Percentiles rank a stretch among this genome's conserved stretches.
Evolutionary conservation across 2,329 filamentous ascomycete genomes (phyloP).

Genomic region (Neonectria magnoliae): DNA sequence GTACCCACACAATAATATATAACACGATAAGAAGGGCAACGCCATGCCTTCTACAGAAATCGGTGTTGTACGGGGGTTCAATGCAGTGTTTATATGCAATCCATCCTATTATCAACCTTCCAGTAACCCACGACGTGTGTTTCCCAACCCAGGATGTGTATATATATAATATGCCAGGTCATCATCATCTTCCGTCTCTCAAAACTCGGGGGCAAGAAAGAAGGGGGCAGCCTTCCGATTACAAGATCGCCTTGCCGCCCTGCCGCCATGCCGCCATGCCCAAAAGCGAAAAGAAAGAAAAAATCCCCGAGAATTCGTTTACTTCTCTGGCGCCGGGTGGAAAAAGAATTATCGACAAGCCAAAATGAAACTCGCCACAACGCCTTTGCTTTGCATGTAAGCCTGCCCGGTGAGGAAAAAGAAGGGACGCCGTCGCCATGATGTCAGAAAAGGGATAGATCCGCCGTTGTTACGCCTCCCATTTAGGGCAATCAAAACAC

Average conservation of each 20-base stretch:
- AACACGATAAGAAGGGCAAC: neutral
- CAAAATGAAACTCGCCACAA: conserved; percentile 17
- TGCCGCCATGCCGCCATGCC: conserved; percentile 16
- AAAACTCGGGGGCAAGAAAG: conserved; percentile 8
- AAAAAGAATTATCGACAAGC: neutral
- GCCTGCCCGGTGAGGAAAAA: conserved; percentile 2
- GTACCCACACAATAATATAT: neutral
- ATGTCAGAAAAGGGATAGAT: conserved; percentile 21
- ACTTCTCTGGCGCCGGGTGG: neutral
- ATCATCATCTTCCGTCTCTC: conserved; percentile 9
- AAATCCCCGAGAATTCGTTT: conserved; percentile 6
- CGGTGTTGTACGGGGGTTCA: neutral
- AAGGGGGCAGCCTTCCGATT: conserved; percentile 7
- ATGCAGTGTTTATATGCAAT: conserved; percentile 14
- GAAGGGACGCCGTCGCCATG: conserved; percentile 12
- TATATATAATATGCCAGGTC: conserved; percentile 13
- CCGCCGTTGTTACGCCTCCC: conserved; percentile 16
- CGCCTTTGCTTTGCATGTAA: conserved; percentile 25
- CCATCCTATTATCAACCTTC: conserved; percentile 22
- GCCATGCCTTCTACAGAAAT: neutral
- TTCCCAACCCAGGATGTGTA: neutral
- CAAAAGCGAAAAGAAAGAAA: conserved; percentile 1
- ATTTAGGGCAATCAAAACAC: conserved; percentile 11
- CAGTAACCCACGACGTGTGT: neutral
- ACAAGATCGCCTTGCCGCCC: conserved; percentile 21